Base-by-base conservation (phyloP, 495 filamentous ascomycete species). In the Jackrogersella multiformis region DNA sequence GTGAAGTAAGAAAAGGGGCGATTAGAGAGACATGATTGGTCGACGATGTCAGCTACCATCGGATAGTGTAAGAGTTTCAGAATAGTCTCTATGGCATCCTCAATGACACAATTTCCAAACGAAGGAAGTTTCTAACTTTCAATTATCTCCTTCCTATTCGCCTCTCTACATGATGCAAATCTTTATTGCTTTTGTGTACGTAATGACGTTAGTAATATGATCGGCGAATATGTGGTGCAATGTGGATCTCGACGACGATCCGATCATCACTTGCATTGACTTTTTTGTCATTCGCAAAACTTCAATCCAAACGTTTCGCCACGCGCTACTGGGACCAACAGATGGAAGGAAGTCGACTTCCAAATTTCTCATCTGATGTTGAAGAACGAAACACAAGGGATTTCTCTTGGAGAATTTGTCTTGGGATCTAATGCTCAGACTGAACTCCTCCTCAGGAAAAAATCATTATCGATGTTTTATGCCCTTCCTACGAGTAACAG, bases 61-160 rank as follows among this genome's bases (percentile, higher is more conserved):
- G 10, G 23, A 49, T 34, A 49, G 16, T 46, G 32, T 13, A 32
- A 26, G 38, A 20, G 60, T 64, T 64, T 64, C 61, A 69, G 42
- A 52, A 18, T 15, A 3, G 16, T 52, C 62, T 20, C 66, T 36
- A 52, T 28, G 36, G 16, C 12, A 32, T 36, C 26, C 15, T 23
- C 16, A 56, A 18, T 64, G 60, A 60, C 42, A 64, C 54, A 60
- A 64, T 41, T 56, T 56, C 66, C 36, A 69, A 16, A 65, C 66
- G 12, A 61, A 13, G 34, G 16, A 51, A 56, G 66, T 69, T 65
- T 69, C 66, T 23, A 20, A 42, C 34, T 39, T 48, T 56, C 18
- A n/a, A 30, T 48, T 28, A 9, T 44, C 26, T 61, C 44, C 52
- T 56, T 61, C 63, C 56, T 60, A 32, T 56, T 56, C 39, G 42